These are phyloP conservation scores for Sclerotinia trifoliorum DNA, from an alignment of 2,329 filamentous ascomycete genomes.

Conservation along the genomic window DNA sequence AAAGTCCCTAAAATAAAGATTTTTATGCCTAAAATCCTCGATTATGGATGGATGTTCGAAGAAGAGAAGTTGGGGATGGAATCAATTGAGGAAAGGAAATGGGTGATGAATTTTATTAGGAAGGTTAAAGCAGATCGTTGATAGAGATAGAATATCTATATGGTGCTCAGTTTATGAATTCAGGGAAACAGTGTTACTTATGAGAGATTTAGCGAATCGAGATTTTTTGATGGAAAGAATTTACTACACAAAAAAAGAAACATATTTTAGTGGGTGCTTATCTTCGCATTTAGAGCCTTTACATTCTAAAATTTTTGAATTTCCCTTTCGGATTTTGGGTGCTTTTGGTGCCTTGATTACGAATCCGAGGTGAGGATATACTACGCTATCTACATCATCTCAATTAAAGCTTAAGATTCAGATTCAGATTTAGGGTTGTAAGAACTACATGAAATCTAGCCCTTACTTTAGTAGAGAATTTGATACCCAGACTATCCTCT, in stretches of 20 bases:
- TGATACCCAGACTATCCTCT: too few relatives aligned
- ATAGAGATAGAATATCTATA: not conserved
- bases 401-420: too few relatives aligned
- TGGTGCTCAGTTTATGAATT: not conserved
- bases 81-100: constrained; percentile 3
- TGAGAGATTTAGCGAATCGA: not conserved
- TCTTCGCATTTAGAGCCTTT: too few relatives aligned
- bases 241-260: not conserved
- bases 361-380: too few relatives aligned
- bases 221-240: not conserved
- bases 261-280: too few relatives aligned
- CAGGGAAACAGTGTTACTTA: not conserved
- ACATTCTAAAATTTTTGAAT: too few relatives aligned
- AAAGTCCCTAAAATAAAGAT: not conserved
- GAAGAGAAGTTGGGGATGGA: not conserved
- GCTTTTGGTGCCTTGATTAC: too few relatives aligned
- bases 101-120: not conserved
- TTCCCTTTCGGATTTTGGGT: too few relatives aligned
- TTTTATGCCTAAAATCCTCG: not conserved
- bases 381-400: too few relatives aligned
- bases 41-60: not conserved
- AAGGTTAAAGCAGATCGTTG: not conserved
- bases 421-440: too few relatives aligned
- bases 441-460: too few relatives aligned
- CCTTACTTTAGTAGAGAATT: too few relatives aligned